phyloP scores from a whole-genome alignment of 2,329 filamentous ascomycete genomes.

The Beauveria sp. region DNA sequence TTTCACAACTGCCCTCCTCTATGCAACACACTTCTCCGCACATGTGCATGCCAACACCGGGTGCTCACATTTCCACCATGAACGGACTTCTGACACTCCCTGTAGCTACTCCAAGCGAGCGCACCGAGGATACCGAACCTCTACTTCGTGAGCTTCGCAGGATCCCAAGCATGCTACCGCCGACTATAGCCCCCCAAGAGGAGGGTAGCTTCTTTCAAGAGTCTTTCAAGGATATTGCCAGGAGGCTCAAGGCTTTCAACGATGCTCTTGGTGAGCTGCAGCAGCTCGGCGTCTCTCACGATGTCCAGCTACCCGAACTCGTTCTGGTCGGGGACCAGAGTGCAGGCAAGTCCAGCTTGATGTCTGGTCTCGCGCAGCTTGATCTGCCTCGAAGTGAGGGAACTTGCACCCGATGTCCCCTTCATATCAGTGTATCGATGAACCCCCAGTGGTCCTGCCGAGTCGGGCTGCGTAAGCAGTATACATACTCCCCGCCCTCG shows the following conservation, averaged over 20 bases:
- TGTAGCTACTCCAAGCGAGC: conserved; percentile 30
- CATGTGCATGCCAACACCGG: not conserved
- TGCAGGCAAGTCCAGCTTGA: conserved; percentile 68
- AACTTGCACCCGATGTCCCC: conserved; percentile 72
- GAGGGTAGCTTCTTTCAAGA: conserved; percentile 35
- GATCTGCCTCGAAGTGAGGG: conserved; percentile 63
- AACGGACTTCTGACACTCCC: not conserved
- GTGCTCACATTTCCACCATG: not conserved
- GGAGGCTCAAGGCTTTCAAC: conserved; percentile 57
- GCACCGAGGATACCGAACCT: conserved; percentile 26
- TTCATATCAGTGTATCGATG: conserved; percentile 65
- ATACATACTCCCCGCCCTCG: conserved; percentile 41
- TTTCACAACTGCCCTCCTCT: not conserved
- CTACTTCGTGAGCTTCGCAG: conserved; percentile 30
- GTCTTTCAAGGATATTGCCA: conserved; percentile 47
- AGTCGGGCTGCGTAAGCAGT: conserved; percentile 60
- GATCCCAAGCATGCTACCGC: conserved; percentile 16
- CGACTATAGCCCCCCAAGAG: conserved; percentile 19
- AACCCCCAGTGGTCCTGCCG: conserved; percentile 58
- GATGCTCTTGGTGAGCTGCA: conserved; percentile 61
- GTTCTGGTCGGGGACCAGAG: conserved; percentile 81
- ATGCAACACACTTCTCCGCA: not conserved
- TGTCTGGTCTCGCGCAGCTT: conserved; percentile 61
- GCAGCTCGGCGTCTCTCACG: conserved; percentile 63
- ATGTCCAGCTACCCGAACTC: conserved; percentile 66